Evolutionary conservation across 257 asterid species (phyloP), one percentile per base, ranked within the genome.

Genomic region (Anisodus tanguticus): DNA sequence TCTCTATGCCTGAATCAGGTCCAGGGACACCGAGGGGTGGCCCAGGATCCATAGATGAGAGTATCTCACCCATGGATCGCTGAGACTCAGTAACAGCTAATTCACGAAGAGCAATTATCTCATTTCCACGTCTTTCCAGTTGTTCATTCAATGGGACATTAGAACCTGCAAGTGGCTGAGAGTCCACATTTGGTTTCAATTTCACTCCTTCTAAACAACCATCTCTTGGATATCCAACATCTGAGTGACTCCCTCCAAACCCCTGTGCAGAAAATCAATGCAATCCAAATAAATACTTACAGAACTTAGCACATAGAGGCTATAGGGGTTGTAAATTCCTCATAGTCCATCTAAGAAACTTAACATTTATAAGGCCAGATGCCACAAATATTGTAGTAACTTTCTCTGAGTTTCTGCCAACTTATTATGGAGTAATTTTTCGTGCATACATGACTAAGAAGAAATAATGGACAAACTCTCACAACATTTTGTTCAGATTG

Each of bases 41-140:
- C 83, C 90, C 97, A 83, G 90, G 97, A 89, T 93, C 95, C 92
- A 95, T 88, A 83, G 97, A 90, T 76, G 94, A 95, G 84, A 95
- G 86, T 71, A 94, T 92, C 78, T 91, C 97, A 84, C 97, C 98
- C 92, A 91, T 87, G 47, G 98, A 93, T 72, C 91, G 88, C 79
- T 92, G 97, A 41, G 97, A 89, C 83, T 91, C 98, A 62, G 84
- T 84, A 83, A 89, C 91, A 77, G 85, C 89, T 81, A 87, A 63
- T 74, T 88, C 91, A 60, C 88, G 85, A 76, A 89, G 81, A 83
- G 95, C 89, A 82, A 89, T 91, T 45, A 74, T 82, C 88, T 82
- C 92, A 85, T 87, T 85, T 78, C 86, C 92, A 53, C 26, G 64
- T 77, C 64, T 26, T 26, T 90, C 94, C 59, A 87, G 89, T 87